Base-by-base conservation (phyloP, 1,284 basidiomycete genomes). In the Cryptococcus hybrid region DNA sequence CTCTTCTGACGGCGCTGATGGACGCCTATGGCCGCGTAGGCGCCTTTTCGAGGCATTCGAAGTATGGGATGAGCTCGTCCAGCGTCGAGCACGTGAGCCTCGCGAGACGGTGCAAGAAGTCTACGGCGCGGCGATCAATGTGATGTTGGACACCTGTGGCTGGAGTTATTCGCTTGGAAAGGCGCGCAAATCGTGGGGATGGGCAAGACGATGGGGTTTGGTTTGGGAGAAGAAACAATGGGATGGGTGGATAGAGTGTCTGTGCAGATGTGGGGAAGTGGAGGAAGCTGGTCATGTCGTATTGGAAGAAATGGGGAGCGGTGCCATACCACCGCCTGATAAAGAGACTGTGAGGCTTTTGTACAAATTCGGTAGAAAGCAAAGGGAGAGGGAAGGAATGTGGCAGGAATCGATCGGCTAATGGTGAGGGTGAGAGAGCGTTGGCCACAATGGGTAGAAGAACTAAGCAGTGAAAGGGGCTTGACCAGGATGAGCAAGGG, bases 1-100 rank as follows among this genome's bases (percentile, higher is more conserved):
- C 81, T 1, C 81, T 93, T n/a, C 86, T 89, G 82, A 95, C 93
- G 69, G 85, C 90, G 64, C 80, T 97, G 57, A 92, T 97, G 89
- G 86, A 90, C 72, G 88, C 90, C 1, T 97, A 96, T 77, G 86
- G 89, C 65, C 85, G 86, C 24, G 82, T 86, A 3, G 86, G 85
- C 3, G 85, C 84, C 55, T 87, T 86, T 79, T 78, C 0, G 86
- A 89, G 60, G 87, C 89, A 7, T 85, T 86, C 65, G 82, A 86
- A 36, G 83, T 96, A 9, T 97, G 92, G 92, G 85, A 92, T 61
- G 82, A 84, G 61, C 82, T 95, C 18, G 66, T 79, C 6, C 75
- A 73, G 68, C 84, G 84, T 69, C 77, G 85, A 34, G 80, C 83
- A 12, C 56, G 62, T 9, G 61, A 68, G 47, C 47, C 50, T 0